Evolutionary conservation across 2,329 filamentous ascomycete genomes (phyloP), one percentile per base, ranked within the genome.

Genomic region (Geosmithia flava): DNA sequence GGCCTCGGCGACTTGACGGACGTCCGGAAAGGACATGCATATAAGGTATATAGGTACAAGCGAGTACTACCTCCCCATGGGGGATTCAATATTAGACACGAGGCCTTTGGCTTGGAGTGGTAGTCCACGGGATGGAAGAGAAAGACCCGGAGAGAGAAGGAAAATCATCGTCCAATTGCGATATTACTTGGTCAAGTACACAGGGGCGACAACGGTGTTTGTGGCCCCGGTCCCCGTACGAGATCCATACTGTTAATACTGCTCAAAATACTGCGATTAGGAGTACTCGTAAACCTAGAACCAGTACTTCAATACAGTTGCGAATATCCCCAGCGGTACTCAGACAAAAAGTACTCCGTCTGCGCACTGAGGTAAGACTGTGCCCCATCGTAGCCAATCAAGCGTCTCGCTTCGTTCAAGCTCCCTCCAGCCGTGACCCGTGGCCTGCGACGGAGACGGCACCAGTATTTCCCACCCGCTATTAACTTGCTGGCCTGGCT

Each of bases 371-470:
- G 33, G 11, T 11, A 37, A 37, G 13, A 37, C 33, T 37, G 33
- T 37, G 33, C 11, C 15, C 33, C 33, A 37, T 37, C 33, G 17
- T 19, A 23, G 39, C 48, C 48, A 49, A 49, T 49, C 30, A 49
- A n/a, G 29, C 17, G 15, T 13, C 30, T 20, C 17, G 16, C 27
- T n/a, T 39, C 42, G 42, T 27, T 11, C 47, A 45, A 48, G 47
- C 47, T 48, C 29, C 45, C 16, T 41, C 47, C 23, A 44, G 40
- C 47, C 47, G 45, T 48, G 42, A 19, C n/a, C 43, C 23, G 47
- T n/a, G 41, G 20, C 41, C 23, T 27, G 23, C 23, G 23, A 37
- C 15, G 33, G 33, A 16, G 33, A 37, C 33, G 11, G 33, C 33
- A 37, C 33, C 33, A 37, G 33, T 37, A 37, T 37, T 37, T 16